Base-by-base conservation (phyloP, 495 filamentous ascomycete genomes). In the Articulospora tetracladia region DNA sequence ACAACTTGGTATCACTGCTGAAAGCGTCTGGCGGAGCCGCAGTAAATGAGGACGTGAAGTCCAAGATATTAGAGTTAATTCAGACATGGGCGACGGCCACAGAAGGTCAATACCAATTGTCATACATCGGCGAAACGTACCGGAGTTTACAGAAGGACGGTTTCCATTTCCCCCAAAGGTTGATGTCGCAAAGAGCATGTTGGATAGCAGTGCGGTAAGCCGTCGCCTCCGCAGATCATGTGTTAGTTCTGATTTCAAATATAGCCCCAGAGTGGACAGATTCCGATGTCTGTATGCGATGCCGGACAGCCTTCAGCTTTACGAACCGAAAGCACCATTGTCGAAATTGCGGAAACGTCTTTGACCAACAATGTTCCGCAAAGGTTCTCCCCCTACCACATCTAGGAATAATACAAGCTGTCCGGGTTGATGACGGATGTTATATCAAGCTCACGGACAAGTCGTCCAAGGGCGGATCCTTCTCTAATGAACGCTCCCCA, bases 271-370 rank as follows among this genome's bases (percentile, higher is more conserved):
- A 98, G 72, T 98, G 94, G 94, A 87, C 87, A 28, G 95, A 98
- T 72, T 97, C 93, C 1, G 94, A 98, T 66, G 94, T 98, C 24
- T 98, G 94, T 68, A 97, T 98, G 94, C 86, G 94, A 70, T 98
- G 94, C 67, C 85, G 94, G 59, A 97, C 93, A 23, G 72, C 92
- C 6, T 98, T 98, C 68, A 97, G 90, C 32, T 98, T 98, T 69
- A 98, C 92, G 59, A 98, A 98, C 70, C 85, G 94, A 67, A 98
- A 97, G 66, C 94, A 98, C 67, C 94, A 98, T 72, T 98, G 94
- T 66, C 85, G 94, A 47, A 98, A 98, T 68, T 98, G 94, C 67
- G 94, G 94, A 23, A 96, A 93, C 70, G 94, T 96, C 55, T 98
- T 98, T 70, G 93, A 95, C 68, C 89, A 90, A 55, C 84, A 92